phyloP scores from a whole-genome alignment of 139 green algal species.

The Axilococcus clingmanii region DNA sequence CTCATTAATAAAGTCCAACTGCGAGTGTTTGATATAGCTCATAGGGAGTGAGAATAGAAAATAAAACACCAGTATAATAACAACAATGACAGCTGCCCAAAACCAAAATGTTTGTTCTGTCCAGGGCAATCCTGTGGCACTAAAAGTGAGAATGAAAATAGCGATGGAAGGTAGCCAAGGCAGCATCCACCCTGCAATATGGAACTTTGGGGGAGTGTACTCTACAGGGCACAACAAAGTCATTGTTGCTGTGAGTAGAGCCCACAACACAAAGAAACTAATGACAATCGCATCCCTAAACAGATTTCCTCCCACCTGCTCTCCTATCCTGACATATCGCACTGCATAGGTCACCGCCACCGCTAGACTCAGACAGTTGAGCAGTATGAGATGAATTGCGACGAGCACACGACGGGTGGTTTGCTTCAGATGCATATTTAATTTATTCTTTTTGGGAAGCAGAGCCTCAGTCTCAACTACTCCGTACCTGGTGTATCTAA shows the following conservation, averaged over 20 bases:
- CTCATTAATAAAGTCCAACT: not conserved
- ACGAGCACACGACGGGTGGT: conserved; percentile 1
- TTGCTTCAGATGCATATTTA: not conserved
- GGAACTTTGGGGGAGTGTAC: conserved; percentile 11
- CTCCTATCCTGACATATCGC: not conserved
- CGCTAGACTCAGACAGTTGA: conserved; percentile 5
- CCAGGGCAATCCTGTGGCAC: not conserved
- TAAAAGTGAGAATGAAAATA: conserved; percentile 17
- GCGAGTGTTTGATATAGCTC: conserved; percentile 22
- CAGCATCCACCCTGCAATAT: conserved; percentile 13
- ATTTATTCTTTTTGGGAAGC: not conserved
- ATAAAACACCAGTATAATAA: conserved; percentile 10
- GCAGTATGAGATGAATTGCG: not conserved
- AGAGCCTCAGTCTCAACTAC: not conserved
- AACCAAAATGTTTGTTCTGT: not conserved
- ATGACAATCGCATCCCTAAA: not conserved
- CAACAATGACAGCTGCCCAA: not conserved
- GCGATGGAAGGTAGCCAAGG: conserved; percentile 25
- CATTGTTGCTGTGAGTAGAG: conserved; percentile 1
- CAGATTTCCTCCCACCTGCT: too few relatives aligned
- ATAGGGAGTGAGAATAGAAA: conserved; percentile 28
- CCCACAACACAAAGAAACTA: not conserved
- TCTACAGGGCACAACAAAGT: conserved; percentile 13
- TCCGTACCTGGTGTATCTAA: conserved; percentile 21
- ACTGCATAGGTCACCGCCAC: conserved; percentile 1